phyloP scores from a whole-genome alignment of 768 basidiomycete species.

The Pholiota molesta region DNA sequence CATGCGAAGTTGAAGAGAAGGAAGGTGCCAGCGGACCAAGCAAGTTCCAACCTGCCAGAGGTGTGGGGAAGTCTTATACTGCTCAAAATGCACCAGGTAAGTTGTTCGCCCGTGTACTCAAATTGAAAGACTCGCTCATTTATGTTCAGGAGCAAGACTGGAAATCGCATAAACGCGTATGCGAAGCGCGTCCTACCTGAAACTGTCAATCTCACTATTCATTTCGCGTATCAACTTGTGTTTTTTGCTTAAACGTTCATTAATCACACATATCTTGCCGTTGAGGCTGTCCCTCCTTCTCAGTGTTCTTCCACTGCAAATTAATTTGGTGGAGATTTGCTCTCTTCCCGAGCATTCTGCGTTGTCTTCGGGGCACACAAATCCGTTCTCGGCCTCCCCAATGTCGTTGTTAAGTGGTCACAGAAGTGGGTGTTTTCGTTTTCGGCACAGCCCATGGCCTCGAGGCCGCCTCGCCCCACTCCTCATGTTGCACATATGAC shows the following conservation, averaged over 20 bases:
- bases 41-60: slow-evolving; percentile 15
- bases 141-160: slow-evolving; percentile 7
- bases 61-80: slow-evolving; percentile 25
- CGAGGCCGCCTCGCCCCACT: slow-evolving; percentile 7
- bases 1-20: slow-evolving; percentile 13
- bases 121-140: neutral
- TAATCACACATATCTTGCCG: neutral
- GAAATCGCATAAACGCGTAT: slow-evolving; percentile 12
- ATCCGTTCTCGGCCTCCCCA: neutral
- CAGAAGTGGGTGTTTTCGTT: neutral
- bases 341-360: neutral
- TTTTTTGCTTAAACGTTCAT: neutral
- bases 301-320: neutral
- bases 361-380: neutral
- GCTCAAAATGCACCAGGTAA: slow-evolving; percentile 22
- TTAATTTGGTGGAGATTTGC: neutral
- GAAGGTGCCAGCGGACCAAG: neutral
- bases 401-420: neutral
- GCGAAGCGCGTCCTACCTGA: slow-evolving; percentile 11
- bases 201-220: neutral
- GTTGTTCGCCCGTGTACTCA: neutral
- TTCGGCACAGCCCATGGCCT: neutral
- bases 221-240: neutral
- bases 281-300: neutral
- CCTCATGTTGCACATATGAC: slow-evolving; percentile 9